Evolutionary conservation across 768 basidiomycete species (phyloP).

Genomic region (Phaeolepiota aurea): DNA sequence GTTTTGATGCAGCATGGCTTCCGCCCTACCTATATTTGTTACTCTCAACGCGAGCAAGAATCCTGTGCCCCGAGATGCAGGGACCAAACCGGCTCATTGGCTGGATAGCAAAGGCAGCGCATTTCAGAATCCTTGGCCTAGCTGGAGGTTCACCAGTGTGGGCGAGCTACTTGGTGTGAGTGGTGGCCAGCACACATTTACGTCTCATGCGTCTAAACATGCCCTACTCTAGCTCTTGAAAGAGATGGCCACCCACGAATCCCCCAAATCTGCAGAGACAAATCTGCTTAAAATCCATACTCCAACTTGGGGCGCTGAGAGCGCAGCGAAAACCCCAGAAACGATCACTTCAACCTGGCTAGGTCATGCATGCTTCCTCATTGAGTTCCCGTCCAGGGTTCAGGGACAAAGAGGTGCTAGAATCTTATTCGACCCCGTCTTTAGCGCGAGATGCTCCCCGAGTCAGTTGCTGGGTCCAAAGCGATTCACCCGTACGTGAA

Average conservation of each 20-base stretch:
- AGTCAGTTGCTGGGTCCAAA: slow-evolving; percentile 36
- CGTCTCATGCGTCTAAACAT: too few relatives aligned
- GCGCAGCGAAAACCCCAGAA: slow-evolving; percentile 14
- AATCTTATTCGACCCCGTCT: slow-evolving; percentile 46
- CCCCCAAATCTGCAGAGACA: background rate
- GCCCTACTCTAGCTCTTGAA: background rate
- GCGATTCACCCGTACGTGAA: slow-evolving; percentile 35
- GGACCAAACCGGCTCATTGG: background rate
- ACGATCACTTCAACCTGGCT: slow-evolving; percentile 46
- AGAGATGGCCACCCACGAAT: background rate
- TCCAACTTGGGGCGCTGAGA: slow-evolving; percentile 27
- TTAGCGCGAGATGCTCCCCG: slow-evolving; percentile 44
- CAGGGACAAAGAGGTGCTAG: slow-evolving; percentile 26
- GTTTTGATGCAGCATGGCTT: background rate
- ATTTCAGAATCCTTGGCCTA: background rate
- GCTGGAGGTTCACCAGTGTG: background rate
- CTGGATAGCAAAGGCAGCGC: background rate
- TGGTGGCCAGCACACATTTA: background rate
- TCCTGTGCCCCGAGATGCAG: background rate
- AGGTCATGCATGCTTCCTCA: slow-evolving; percentile 46
- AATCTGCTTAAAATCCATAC: slow-evolving; percentile 22
- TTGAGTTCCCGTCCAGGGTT: slow-evolving; percentile 34
- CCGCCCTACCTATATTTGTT: background rate
- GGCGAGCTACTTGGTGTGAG: background rate
- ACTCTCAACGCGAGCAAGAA: background rate